Evolutionary conservation across 106 monocot species (phyloP).

Genomic region (Agapanthus africanus): DNA sequence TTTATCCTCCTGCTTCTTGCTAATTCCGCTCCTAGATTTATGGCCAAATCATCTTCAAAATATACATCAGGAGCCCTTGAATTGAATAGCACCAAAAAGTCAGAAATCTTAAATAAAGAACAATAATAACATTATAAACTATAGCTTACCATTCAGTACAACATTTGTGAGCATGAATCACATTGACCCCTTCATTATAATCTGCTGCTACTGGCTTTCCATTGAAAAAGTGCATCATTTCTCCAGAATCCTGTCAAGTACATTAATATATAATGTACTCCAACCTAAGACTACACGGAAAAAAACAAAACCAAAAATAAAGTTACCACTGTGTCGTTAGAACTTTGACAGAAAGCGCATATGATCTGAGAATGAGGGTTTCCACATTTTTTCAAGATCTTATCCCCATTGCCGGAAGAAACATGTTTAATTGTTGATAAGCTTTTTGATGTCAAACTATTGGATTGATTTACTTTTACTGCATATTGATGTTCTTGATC

Average conservation of each 20-base stretch:
- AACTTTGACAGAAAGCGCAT: slow-evolving; percentile 88
- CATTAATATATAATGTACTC: slow-evolving; percentile 1
- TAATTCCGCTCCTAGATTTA: slow-evolving; percentile 71
- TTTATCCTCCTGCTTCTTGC: slow-evolving; percentile 84
- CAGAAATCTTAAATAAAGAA: not conserved
- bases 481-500: slow-evolving; percentile 10
- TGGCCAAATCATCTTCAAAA: slow-evolving; percentile 63
- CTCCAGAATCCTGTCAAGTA: slow-evolving; percentile 68
- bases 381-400: slow-evolving; percentile 40
- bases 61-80: slow-evolving; percentile 96
- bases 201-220: slow-evolving; percentile 59
- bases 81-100: slow-evolving; percentile 1
- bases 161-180: slow-evolving; percentile 72
- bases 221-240: slow-evolving; percentile 82
- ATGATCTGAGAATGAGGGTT: slow-evolving; percentile 17
- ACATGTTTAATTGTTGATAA: not conserved
- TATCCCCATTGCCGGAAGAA: not conserved
- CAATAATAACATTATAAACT: not conserved
- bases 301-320: not conserved
- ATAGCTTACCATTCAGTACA: slow-evolving; percentile 81
- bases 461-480: not conserved
- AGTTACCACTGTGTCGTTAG: slow-evolving; percentile 52
- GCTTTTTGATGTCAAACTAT: not conserved
- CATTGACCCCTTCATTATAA: slow-evolving; percentile 45
- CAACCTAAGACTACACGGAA: not conserved